Base-by-base conservation (phyloP, 2,329 filamentous ascomycete genomes). In the Ilyonectria mors-panacis region DNA sequence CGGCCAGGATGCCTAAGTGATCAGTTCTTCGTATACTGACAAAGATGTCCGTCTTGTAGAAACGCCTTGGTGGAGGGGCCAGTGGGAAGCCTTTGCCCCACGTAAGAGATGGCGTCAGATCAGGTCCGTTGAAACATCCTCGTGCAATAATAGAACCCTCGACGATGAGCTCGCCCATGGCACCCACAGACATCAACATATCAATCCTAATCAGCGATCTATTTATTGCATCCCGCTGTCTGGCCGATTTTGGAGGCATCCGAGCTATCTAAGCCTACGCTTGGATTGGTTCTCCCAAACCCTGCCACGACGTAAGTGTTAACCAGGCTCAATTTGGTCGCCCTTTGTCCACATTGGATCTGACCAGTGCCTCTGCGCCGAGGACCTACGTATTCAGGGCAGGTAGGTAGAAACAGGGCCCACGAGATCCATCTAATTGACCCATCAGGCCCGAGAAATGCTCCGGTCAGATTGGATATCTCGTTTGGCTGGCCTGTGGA, bases 61-160 rank as follows among this genome's bases (percentile, higher is more conserved):
- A 33, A 7, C 39, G 54, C 9, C 28, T 33, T 23, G 17, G 30
- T 13, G 39, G 56, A 13, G 19, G 33, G 4, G 50, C 21, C 2
- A 28, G 13, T 19, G 21, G 17, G 17, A 33, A 13, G 30, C 35
- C 30, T 44, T 9, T 10, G 19, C 35, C 19, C 63, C 63, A 65
- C 1, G 57, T 1, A 35, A 45, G 44, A 5, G 42, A 28, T 3
- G 33, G 9, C 2, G 56, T 44, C 4, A 64, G 66, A 33, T 59
- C 70, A 60, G 65, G 53, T 19, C 57, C 47, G n/a, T 70, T 65
- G 8, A 73, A n/a, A 21, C 72, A 72, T 1, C 70, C 87, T 13
- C 84, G 81, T 15, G 86, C 87, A 19, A 91, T 84, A 19, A 85
- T 83, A 2, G 86, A 85, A 0, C 85, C 85, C 65, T 84, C 83